Base-by-base conservation (phyloP, 495 filamentous ascomycete genomes). In the Hamigera avellanea region DNA sequence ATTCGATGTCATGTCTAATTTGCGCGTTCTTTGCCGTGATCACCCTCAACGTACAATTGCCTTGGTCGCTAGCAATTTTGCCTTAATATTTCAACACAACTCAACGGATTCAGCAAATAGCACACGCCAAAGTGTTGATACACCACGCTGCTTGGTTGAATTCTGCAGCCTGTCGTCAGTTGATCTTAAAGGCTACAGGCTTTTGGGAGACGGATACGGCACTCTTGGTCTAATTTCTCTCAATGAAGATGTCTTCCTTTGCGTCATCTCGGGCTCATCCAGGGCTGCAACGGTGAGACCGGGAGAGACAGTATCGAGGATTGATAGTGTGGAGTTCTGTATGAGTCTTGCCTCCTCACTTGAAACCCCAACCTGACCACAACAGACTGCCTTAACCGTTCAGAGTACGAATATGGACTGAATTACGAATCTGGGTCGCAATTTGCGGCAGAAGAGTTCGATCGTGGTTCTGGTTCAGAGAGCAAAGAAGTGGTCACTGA, bases 201-300 rank as follows among this genome's bases (percentile, higher is more conserved):
- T 78, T 3, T 53, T 95, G 27, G 81, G 79, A 29, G 74, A 77
- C n/a, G 83, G 86, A 23, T 75, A 86, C 46, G 91, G 91, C 19
- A 95, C 88, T 2, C 70, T 98, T 36, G 91, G 91, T 1, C 64
- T 98, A 26, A 84, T 96, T 41, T 88, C 87, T 2, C 68, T 95
- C 32, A 73, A 75, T 32, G 69, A 76, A 18, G 89, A 95, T 69
- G 76, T 93, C 12, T 98, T 96, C 50, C 69, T 98, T 14, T 91
- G 86, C 44, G 80, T 95, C n/a, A 78, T 98, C 18, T 93, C 77
- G 26, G 69, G 73, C 27, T 79, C 85, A 26, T 70, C 70, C 6
- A 74, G 76, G 32, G 87, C 87, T 14, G 93, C 91, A 23, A 81
- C 73, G 14, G 73, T 95, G 26, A 70, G 86, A 33, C 86, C 89